A percentile compares a stretch with the other conserved stretches of the same genome.
phyloP scores from a whole-genome alignment of 2,329 filamentous ascomycete species.

The Alternaria incomplexa region DNA sequence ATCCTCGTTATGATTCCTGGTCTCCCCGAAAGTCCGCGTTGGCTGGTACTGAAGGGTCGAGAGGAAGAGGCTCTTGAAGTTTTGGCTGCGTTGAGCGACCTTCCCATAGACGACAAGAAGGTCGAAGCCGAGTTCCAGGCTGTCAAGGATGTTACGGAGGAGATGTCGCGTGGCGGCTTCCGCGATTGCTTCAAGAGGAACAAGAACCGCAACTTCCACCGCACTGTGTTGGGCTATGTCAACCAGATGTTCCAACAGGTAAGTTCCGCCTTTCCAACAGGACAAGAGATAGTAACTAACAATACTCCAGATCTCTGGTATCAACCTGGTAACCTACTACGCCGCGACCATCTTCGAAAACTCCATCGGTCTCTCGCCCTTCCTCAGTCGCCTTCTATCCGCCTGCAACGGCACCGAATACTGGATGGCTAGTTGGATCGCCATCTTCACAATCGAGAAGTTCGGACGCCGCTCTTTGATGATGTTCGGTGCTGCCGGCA shows the following conservation, averaged over 20 bases:
- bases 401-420: conserved; percentile 52
- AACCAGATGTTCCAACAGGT: conserved; percentile 56
- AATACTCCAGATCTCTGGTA: conserved; percentile 47
- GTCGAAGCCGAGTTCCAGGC: conserved; percentile 45
- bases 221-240: conserved; percentile 51
- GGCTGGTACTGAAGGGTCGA: conserved; percentile 59
- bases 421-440: conserved; percentile 52
- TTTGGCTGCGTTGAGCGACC: conserved; percentile 46
- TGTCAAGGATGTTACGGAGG: conserved; percentile 47
- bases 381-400: conserved; percentile 46
- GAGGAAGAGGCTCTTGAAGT: conserved; percentile 53
- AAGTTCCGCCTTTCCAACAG: background rate
- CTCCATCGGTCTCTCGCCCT: conserved; percentile 47
- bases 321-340: conserved; percentile 53
- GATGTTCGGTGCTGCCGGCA: conserved; percentile 47
- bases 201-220: conserved; percentile 53
- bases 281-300: background rate
- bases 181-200: conserved; percentile 65
- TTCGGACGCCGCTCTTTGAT: conserved; percentile 48
- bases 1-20: conserved; percentile 57
- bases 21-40: conserved; percentile 53
- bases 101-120: conserved; percentile 47
- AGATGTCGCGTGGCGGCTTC: conserved; percentile 57
- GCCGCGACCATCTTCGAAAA: conserved; percentile 51
- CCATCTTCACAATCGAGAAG: conserved; percentile 49